phyloP scores from a whole-genome alignment of 805 yeast species.

The Kodamaea lidongshanica region DNA sequence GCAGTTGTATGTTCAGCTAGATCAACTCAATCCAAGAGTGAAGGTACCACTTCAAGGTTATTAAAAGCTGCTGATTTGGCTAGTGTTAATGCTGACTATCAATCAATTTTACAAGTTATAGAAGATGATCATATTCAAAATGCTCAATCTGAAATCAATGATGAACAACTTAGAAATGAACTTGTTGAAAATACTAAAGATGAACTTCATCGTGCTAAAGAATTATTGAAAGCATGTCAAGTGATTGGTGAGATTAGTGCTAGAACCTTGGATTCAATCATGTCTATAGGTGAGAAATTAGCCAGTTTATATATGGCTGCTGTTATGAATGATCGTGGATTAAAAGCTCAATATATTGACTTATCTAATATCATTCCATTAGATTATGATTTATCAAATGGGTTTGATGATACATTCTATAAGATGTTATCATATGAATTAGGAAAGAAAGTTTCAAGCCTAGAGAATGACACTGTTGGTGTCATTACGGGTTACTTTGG shows the following conservation, averaged over 20 bases:
- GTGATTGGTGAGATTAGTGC: constrained; percentile 88
- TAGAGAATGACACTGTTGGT: constrained; percentile 53
- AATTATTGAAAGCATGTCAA: constrained; percentile 78
- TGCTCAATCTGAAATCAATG: constrained; percentile 50
- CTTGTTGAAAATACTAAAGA: constrained; percentile 53
- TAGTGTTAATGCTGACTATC: constrained; percentile 53
- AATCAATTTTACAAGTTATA: constrained; percentile 55
- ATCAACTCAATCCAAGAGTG: constrained; percentile 82
- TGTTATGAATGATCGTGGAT: constrained; percentile 75
- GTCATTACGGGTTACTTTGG: constrained; percentile 97
- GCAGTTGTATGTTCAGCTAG: constrained; percentile 97
- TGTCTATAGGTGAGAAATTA: constrained; percentile 91
- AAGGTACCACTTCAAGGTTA: constrained; percentile 90
- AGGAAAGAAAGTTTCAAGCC: constrained; percentile 41
- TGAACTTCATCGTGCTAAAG: constrained; percentile 64
- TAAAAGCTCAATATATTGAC: constrained; percentile 72
- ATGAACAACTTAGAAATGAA: constrained; percentile 39
- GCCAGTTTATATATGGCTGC: constrained; percentile 87
- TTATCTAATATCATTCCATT: constrained; percentile 66
- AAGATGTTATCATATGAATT: constrained; percentile 47
- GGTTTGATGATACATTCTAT: constrained; percentile 65
- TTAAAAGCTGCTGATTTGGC: constrained; percentile 80
- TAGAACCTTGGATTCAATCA: constrained; percentile 80
- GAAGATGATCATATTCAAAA: constrained; percentile 73
- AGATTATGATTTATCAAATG: constrained; percentile 48